Base-by-base conservation (phyloP, 495 filamentous ascomycete genomes). In the Xylaria venustula region DNA sequence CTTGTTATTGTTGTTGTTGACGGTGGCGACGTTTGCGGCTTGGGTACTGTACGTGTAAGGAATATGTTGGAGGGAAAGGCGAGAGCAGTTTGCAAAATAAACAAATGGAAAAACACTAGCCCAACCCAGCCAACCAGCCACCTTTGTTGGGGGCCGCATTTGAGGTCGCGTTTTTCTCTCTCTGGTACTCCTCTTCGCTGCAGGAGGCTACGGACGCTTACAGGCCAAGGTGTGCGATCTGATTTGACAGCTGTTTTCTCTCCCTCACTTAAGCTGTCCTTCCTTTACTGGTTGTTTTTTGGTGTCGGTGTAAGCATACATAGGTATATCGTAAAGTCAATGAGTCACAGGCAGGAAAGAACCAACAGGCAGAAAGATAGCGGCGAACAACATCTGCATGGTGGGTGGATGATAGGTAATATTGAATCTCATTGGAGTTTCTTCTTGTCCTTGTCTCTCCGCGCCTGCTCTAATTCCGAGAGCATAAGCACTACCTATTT, bases 61-160 rank as follows among this genome's bases (percentile, higher is more conserved):
- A 48, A 37, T 58, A 23, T 34, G 19, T 55, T 34, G 12, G 41
- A 34, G 28, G 42, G 19, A 32, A 22, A 14, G 40, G 9, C 4
- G 0, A 25, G 15, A 37, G 22, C 0, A 37, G 25, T 7, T 7
- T 14, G 20, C n/a, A 55, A 55, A 46, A 45, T 44, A 55, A 55
- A 55, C 41, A 55, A 3, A 8, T 3, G 37, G 14, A 40, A 8
- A 11, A n/a, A n/a, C n/a, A n/a, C n/a, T n/a, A n/a, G n/a, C n/a
- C n/a, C n/a, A n/a, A n/a, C n/a, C n/a, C n/a, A n/a, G n/a, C n/a
- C n/a, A n/a, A 19, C 28, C 30, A 36, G 22, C 34, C n/a, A 20
- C 47, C 26, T 7, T 11, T n/a, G n/a, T n/a, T n/a, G n/a, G n/a
- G 30, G 57, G 57, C 57, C 57, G 57, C 57, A 60, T 51, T 11